Evolutionary conservation across 768 basidiomycete genomes (phyloP), one percentile per base, ranked within the genome.

Genomic region (Mycena leptocephala): DNA sequence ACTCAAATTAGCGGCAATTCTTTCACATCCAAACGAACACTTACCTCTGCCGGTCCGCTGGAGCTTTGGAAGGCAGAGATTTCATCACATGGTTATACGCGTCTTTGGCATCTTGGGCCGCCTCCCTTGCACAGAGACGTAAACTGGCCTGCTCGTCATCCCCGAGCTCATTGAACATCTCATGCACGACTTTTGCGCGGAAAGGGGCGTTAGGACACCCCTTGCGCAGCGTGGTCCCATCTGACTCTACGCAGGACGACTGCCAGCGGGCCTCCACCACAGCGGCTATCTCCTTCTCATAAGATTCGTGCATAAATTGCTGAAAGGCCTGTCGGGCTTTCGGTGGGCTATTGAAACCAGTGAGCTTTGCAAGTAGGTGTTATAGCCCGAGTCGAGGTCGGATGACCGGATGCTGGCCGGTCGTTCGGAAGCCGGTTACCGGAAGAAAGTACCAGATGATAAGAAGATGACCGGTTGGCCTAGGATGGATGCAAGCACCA

Each of bases 241-340:
- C 59, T 13, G 7, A 30, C 5, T 61, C 59, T 10, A 61, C 59
- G 33, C 11, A 37, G 5, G 59, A 26, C 9, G 59, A 30, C 35
- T 5, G 32, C 64, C 64, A 65, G 13, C 41, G 64, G 5, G 64
- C 64, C 3, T 10, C 28, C 6, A 65, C 64, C 9, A 28, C 41
- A 6, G 64, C 39, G 16, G 64, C 41, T 37, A 65, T 65, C 18
- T 65, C 64, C 11, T 18, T 26, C 5, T 24, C 64, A n/a, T 65
- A 65, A 4, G 64, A 43, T 24, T 66, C 64, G 28, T 66, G 41
- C 64, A 66, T 66, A 43, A 48, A 66, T 18, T 66, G 64, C 64
- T 65, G 64, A 30, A 43, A 65, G 3, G 24, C 64, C 30, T 65
- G 64, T 39, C 39, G 46, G 9, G 43, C 41, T n/a, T 51, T 66